Base-by-base conservation (phyloP, 2,329 filamentous ascomycete species). In the Diaporthe caulivora region DNA sequence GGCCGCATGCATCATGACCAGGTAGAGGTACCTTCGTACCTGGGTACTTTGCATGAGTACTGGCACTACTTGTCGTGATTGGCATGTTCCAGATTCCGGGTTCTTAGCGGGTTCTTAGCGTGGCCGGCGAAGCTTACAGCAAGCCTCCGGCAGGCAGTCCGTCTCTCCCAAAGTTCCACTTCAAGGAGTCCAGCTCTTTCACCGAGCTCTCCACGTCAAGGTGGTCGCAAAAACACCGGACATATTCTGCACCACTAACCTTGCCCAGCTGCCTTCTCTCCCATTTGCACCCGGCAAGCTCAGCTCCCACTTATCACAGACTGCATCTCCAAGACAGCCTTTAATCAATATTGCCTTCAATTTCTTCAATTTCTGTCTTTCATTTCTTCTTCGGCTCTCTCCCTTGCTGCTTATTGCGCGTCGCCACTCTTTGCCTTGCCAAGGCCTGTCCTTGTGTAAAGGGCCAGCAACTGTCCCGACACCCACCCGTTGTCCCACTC, bases 191-290 rank as follows among this genome's bases (percentile, higher is more conserved):
- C 31, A 65, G 44, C 60, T 65, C 60, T 65, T 65, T 51, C 13
- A 37, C 60, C 7, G 21, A 51, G 44, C 60, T 51, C 29, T 47
- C n/a, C 29, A 53, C 21, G 26, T 24, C 40, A 49, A 64, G 58
- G 31, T 67, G 47, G 47, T 40, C 47, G 62, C 62, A 53, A 67
- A 67, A 67, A 53, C 62, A 53, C 53, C 44, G 26, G 29, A 60
- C 62, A 51, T 65, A 65, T 47, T 65, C 44, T 65, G 44, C 62
- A 51, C n/a, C 15, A 53, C 62, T 47, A 26, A 11, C 31, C 31
- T 53, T 34, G 8, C 7, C 60, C 60, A 67, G 55, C 47, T 29
- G n/a, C 5, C 15, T 13, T 8, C 15, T 13, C 44, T 54, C 31
- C 6, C 15, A 49, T 9, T 29, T 6, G 9, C 8, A 24, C 18